phyloP scores from a whole-genome alignment of 2,329 filamentous ascomycete species.

The Fusarium newnesense region DNA sequence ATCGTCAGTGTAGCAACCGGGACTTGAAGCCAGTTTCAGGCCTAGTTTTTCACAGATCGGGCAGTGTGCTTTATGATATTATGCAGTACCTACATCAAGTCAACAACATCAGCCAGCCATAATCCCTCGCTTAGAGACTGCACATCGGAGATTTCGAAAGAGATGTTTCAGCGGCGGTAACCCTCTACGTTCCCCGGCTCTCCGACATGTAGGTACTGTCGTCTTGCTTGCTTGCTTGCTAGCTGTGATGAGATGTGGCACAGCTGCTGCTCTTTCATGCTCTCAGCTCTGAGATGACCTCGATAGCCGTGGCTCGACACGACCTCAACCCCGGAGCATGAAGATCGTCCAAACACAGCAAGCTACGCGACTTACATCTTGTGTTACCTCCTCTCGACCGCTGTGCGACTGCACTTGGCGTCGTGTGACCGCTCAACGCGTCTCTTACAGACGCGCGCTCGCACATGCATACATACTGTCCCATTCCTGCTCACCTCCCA shows the following conservation, averaged over 20 bases:
- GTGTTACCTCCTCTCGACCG: conserved; percentile 16
- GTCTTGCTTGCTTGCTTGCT: not conserved
- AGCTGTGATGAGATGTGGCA: conserved; percentile 8
- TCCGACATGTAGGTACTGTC: conserved; percentile 20
- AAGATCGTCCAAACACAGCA: conserved; percentile 20
- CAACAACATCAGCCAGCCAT: conserved; percentile 25
- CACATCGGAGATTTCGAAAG: conserved; percentile 44
- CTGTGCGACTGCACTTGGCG: conserved; percentile 5
- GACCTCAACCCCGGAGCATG: conserved; percentile 19
- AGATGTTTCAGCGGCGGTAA: conserved; percentile 29
- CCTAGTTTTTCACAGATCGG: conserved; percentile 38
- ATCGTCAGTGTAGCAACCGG: conserved; percentile 34
- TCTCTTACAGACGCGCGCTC: conserved; percentile 2
- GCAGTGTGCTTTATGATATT: conserved; percentile 19
- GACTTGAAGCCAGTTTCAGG: conserved; percentile 33
- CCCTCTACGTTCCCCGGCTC: conserved; percentile 20
- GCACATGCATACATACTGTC: conserved; percentile 10
- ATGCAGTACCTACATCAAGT: conserved; percentile 29
- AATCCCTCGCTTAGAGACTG: conserved; percentile 39
- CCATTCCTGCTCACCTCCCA: conserved; percentile 22
- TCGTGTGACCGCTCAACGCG: conserved; percentile 23
- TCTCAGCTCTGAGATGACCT: conserved; percentile 19
- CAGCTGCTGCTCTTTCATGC: conserved; percentile 12
- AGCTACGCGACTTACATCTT: conserved; percentile 21
- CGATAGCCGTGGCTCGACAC: conserved; percentile 19